phyloP scores from a whole-genome alignment of 305 asterid species.

The Coffea humblotiana region DNA sequence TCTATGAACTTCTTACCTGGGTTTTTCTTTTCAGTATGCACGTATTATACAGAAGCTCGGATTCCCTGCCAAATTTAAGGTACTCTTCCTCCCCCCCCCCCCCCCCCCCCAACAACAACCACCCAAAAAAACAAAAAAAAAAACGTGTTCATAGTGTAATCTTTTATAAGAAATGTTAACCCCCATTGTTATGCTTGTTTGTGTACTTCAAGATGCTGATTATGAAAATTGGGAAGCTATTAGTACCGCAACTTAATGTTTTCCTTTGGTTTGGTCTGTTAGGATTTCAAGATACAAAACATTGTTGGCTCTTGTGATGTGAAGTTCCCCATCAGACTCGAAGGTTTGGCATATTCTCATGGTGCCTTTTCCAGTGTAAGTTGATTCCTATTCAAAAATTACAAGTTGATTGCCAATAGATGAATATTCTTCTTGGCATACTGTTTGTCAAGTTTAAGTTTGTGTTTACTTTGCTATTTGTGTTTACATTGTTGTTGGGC shows the following conservation, averaged over 20 bases:
- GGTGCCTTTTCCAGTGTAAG: conserved; percentile 48
- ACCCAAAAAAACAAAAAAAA: no score
- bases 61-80: conserved; percentile 39
- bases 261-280: background rate
- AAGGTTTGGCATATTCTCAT: conserved; percentile 45
- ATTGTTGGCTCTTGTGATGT: conserved; percentile 47
- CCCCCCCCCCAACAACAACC: no score
- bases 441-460: background rate
- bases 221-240: background rate
- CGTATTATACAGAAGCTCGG: conserved; percentile 45
- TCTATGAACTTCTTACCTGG: background rate
- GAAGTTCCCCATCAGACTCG: conserved; percentile 43
- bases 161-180: no score
- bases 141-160: no score
- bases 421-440: background rate
- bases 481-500: background rate
- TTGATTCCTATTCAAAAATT: background rate
- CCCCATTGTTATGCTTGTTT: no score
- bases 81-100: background rate
- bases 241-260: background rate
- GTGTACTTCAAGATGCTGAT: background rate
- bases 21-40: conserved; percentile 29
- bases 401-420: background rate
- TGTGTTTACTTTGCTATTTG: background rate
- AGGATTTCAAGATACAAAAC: conserved; percentile 49